Evolutionary conservation across 495 filamentous ascomycete species (phyloP).

Genomic region (Oidiodendron maius): DNA sequence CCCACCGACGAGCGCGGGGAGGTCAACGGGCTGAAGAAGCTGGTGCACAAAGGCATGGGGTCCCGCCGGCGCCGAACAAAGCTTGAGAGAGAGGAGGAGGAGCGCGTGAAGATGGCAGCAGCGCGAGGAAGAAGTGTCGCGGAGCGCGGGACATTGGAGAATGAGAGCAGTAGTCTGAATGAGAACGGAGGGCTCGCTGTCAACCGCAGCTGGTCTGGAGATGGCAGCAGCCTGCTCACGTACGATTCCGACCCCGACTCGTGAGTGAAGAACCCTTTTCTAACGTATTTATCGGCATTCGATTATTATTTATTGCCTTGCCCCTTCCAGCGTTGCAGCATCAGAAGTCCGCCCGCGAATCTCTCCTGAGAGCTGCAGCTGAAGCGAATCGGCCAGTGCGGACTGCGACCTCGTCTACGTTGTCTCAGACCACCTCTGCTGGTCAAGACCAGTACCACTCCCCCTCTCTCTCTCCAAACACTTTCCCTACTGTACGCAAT

Average conservation of each 20-base stretch:
- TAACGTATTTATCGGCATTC: not conserved
- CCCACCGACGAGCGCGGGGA: conserved; percentile 18
- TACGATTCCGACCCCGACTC: conserved; percentile 65
- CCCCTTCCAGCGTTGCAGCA: too few relatives aligned
- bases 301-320: too few relatives aligned
- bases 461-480: not conserved
- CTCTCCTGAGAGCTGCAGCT: not conserved
- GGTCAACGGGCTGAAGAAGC: conserved; percentile 37
- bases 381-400: too few relatives aligned
- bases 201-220: conserved; percentile 13
- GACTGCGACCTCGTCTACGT: too few relatives aligned
- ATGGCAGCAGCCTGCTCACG: conserved; percentile 53
- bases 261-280: conserved; percentile 47
- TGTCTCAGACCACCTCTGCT: not conserved
- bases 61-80: conserved; percentile 39
- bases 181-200: not conserved
- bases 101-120: conserved; percentile 14
- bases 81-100: conserved; percentile 22
- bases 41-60: conserved; percentile 38
- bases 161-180: conserved; percentile 21
- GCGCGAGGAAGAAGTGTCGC: conserved; percentile 31
- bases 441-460: not conserved
- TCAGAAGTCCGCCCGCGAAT: not conserved
- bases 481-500: too few relatives aligned
- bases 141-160: conserved; percentile 25